Percentiles rank a stretch among this genome's conserved stretches.
These are phyloP conservation scores for Astrothelium macrocarpum DNA, from an alignment of 495 filamentous ascomycete genomes.

Conservation along the genomic window DNA sequence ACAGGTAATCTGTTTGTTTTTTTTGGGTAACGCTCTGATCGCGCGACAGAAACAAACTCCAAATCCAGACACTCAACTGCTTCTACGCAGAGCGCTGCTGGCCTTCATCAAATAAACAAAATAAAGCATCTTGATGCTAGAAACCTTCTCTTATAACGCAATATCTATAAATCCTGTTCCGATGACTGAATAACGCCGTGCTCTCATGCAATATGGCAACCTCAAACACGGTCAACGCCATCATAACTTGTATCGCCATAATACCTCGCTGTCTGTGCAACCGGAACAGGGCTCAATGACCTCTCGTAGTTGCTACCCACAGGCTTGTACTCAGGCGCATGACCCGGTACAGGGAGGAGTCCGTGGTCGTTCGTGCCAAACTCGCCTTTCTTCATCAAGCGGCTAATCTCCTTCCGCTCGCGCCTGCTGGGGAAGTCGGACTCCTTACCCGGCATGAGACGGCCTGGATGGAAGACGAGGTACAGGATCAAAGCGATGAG, in stretches of 20 bases:
- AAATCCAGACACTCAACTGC: no score
- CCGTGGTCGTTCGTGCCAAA: background rate
- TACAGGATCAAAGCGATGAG: slow-evolving; percentile 14
- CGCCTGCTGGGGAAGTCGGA: slow-evolving; percentile 11
- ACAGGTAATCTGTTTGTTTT: no score
- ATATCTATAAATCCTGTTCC: no score
- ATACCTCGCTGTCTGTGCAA: background rate
- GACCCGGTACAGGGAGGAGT: background rate
- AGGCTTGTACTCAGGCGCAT: background rate
- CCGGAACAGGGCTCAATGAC: background rate
- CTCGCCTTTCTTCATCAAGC: background rate
- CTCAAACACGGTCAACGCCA: background rate
- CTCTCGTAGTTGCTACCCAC: background rate
- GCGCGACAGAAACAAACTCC: no score
- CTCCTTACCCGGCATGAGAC: slow-evolving; percentile 12
- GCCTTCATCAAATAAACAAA: no score
- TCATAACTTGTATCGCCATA: background rate
- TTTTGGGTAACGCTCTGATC: no score
- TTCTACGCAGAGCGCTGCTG: no score
- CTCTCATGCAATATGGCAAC: no score
- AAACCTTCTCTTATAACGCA: no score
- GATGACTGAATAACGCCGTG: no score
- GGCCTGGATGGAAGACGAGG: slow-evolving; percentile 13
- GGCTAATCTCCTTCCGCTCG: slow-evolving; percentile 12
- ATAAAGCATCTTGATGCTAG: no score